These are phyloP conservation scores for Raffaelea albimanens DNA, from an alignment of 2,329 filamentous ascomycete species.

Conservation along the genomic window DNA sequence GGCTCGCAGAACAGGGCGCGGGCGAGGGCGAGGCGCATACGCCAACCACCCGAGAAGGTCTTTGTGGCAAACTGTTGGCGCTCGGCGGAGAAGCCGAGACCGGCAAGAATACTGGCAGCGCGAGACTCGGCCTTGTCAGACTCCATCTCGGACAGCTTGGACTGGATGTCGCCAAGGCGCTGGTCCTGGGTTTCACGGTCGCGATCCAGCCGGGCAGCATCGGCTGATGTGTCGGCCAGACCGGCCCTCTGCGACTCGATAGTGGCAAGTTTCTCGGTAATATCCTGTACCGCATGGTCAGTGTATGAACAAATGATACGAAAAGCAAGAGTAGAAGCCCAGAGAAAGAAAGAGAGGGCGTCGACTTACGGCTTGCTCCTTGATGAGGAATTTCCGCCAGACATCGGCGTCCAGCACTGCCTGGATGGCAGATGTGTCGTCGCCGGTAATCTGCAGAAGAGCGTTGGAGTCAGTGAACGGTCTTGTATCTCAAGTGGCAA, in stretches of 20 bases:
- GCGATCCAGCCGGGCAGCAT: slow-evolving; percentile 74
- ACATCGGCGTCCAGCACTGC: slow-evolving; percentile 96
- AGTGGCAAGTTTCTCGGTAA: slow-evolving; percentile 62
- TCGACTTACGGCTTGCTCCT: slow-evolving; percentile 66
- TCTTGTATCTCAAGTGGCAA: slow-evolving; percentile 6
- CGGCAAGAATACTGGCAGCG: slow-evolving; percentile 90
- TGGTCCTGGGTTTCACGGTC: slow-evolving; percentile 86
- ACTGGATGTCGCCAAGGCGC: slow-evolving; percentile 82
- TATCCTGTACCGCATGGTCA: slow-evolving; percentile 43
- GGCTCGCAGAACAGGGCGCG: slow-evolving; percentile 97
- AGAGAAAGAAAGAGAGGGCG: too few relatives aligned
- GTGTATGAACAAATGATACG: too few relatives aligned
- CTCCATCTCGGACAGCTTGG: slow-evolving; percentile 95
- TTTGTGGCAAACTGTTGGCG: slow-evolving; percentile 88
- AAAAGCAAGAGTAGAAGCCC: too few relatives aligned
- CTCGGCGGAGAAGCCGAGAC: slow-evolving; percentile 91
- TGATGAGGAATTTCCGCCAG: slow-evolving; percentile 91
- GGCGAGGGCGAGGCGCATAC: slow-evolving; percentile 92
- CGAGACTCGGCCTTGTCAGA: slow-evolving; percentile 96
- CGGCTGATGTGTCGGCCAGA: slow-evolving; percentile 84
- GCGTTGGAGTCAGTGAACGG: too few relatives aligned
- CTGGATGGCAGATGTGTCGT: slow-evolving; percentile 90
- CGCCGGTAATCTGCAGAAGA: slow-evolving; percentile 60
- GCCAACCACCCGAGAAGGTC: slow-evolving; percentile 99
- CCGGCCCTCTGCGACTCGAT: slow-evolving; percentile 69